Base-by-base conservation (phyloP, 306 rosid genomes). In the Vigna unguiculata region DNA sequence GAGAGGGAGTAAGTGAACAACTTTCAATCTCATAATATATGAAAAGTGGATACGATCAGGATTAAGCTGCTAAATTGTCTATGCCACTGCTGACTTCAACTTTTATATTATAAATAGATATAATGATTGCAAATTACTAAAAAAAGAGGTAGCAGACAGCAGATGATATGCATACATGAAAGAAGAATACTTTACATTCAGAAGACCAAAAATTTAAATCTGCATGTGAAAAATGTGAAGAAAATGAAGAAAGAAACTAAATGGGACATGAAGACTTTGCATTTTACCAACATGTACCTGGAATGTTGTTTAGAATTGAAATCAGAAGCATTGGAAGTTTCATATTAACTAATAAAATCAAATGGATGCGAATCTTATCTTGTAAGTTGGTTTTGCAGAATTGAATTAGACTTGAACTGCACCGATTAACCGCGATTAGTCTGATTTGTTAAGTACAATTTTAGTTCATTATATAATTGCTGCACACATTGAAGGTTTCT, bases 191-290 rank as follows among this genome's bases (percentile, higher is more conserved):
- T 53, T 53, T 74, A 32, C 41, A 68, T 14, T 45, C 49, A 24
- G 47, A 76, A 34, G 90, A 86, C 19, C 71, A 85, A 85, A 28
- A 74, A 63, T 75, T 66, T 84, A 72, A 87, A 85, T 69, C 49
- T 48, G 40, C 90, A 82, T 68, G 88, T 83, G 68, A 52, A 69
- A 68, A 84, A 83, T 73, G 88, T 83, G 46, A 69, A 62, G 78
- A 71, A 22, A 22, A 83, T 52, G 65, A 10, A 43, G 45, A 40
- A 40, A 40, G 75, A 79, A 72, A 70, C 70, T 79, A 30, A 24
- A 78, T 85, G 86, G 88, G 80, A 24, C 81, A 83, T 32, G 86
- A 88, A 76, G 87, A 88, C 55, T 59, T 21, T 16, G 86, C 88
- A 75, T 83, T 66, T 64, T 78, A 79, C 67, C 88, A 86, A 66